These are phyloP conservation scores for Corchorus capsularis DNA, from an alignment of 345 rosid species.

Conservation along the genomic window DNA sequence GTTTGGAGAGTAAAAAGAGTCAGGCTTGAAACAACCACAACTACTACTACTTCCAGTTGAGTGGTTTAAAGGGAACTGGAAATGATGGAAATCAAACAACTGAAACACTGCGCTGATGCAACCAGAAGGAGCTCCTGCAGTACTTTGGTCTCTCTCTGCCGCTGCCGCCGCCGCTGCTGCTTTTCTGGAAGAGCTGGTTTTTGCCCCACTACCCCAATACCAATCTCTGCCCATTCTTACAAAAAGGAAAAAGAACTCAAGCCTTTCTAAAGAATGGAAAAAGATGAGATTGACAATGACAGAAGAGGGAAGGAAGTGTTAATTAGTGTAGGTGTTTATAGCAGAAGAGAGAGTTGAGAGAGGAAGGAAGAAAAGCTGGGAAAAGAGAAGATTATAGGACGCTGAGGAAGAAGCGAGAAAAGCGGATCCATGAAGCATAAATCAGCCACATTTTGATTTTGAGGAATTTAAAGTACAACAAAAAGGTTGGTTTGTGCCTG, in stretches of 20 bases:
- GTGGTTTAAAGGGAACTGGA: conserved; percentile 48
- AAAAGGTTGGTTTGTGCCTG: background rate
- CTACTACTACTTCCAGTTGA: conserved; percentile 17
- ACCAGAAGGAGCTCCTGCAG: conserved; percentile 44
- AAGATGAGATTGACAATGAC: conserved; percentile 28
- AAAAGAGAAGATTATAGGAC: conserved; percentile 6
- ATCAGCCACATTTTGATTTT: conserved; percentile 22
- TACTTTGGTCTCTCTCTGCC: background rate
- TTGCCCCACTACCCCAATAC: conserved; percentile 40
- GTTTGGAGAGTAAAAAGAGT: conserved; percentile 27
- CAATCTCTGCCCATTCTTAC: conserved; percentile 59
- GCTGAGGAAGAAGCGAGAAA: conserved; percentile 34
- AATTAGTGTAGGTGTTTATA: background rate
- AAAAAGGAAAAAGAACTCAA: background rate
- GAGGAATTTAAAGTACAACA: conserved; percentile 19
- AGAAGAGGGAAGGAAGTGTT: background rate
- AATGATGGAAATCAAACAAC: conserved; percentile 69
- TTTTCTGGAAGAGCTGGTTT: conserved; percentile 38
- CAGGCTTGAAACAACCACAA: conserved; percentile 44
- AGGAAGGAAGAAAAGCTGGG: conserved; percentile 13
- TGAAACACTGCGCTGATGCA: conserved; percentile 85
- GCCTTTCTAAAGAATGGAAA: background rate
- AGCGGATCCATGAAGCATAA: conserved; percentile 47
- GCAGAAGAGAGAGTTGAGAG: conserved; percentile 14
- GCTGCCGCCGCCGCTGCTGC: background rate